Conservation (phyloP, 2,329 filamentous ascomycete species). For the Sporothrix globosa region DNA sequence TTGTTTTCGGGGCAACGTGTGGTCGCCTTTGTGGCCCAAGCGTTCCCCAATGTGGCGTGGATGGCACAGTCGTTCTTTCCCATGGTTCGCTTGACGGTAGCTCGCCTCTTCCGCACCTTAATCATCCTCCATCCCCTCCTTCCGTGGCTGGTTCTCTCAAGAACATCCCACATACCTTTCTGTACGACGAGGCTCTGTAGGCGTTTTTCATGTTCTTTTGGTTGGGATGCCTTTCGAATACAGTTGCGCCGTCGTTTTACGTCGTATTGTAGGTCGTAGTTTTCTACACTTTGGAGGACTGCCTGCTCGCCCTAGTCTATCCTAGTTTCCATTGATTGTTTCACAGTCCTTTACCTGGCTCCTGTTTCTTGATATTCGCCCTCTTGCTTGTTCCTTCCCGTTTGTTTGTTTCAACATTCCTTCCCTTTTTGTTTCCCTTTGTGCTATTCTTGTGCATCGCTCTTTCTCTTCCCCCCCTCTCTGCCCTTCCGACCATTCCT, state of each 20-base stretch:
- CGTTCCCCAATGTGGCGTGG: background rate
- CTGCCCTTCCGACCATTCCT: background rate
- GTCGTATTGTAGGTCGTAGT: no score
- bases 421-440: conserved; percentile 5
- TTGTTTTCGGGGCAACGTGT: background rate
- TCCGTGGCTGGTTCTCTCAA: background rate
- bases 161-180: background rate
- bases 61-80: conserved; percentile 16
- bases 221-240: background rate
- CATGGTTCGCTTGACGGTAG: background rate
- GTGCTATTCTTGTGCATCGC: conserved; percentile 13
- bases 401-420: conserved; percentile 1
- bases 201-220: background rate
- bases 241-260: conserved; percentile 7
- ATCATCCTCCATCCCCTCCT: background rate
- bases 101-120: conserved; percentile 6
- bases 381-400: background rate
- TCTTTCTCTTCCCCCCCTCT: background rate
- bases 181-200: background rate
- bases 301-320: no score
- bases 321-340: conserved; percentile 10
- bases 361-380: background rate
- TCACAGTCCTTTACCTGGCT: background rate
- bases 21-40: conserved; percentile 12
- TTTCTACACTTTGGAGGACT: no score